Base-by-base conservation (phyloP, 257 asterid species). In the Forsythia suspensa region DNA sequence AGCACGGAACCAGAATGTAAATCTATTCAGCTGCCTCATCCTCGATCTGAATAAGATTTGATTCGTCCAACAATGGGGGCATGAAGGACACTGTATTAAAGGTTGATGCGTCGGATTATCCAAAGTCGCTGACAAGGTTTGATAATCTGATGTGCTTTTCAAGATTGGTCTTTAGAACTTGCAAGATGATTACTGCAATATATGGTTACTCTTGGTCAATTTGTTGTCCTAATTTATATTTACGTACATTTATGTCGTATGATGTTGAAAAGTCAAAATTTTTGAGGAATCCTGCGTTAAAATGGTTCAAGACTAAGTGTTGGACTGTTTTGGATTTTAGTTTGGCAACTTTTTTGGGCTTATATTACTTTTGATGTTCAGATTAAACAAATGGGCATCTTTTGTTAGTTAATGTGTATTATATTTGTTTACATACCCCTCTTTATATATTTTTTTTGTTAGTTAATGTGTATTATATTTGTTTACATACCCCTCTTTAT, bases 71-170 rank as follows among this genome's bases (percentile, higher is more conserved):
- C 76, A 46, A 65, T 37, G 79, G 55, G 68, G 87, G 80, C 71
- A 52, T 81, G 86, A 80, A 80, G 81, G 82, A 55, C 52, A 41
- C 71, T 76, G 55, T 46, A 79, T 76, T 70, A 86, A 81, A 71
- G 80, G 80, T 79, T 80, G 87, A 80, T 76, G 80, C 79, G 75
- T 72, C 77, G 24, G 83, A 84, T 79, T 75, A 71, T 83, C 79
- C 87, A 39, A 78, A 76, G 82, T 82, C 84, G 67, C 86, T 73
- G 72, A 74, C 42, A 67, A 76, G n/a, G 88, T 72, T 80, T 72
- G 86, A 82, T 80, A 75, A 75, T 86, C 81, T 85, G 73, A 82
- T 82, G 83, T 83, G 78, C 51, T 70, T 86, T 80, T 88, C 81
- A 82, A 80, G 90, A 77, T 76, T 86, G 87, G n/a, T 61, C 57